Conservation (phyloP, 2,329 filamentous ascomycete species). For the Periconia macrospinosa region DNA sequence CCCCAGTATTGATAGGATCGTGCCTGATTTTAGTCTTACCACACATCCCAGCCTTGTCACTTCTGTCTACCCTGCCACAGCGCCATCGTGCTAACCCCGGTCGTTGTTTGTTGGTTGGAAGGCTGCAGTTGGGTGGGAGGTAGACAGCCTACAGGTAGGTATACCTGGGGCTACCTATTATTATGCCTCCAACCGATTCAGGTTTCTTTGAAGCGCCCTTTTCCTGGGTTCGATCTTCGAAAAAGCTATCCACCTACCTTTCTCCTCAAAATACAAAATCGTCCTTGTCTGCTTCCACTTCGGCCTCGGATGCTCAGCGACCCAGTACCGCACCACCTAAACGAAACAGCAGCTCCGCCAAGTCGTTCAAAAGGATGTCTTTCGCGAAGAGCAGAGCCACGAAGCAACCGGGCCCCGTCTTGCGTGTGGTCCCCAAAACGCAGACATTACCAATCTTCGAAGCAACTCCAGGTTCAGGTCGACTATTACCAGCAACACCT, state of each 20-base stretch:
- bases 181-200: slow-evolving; percentile 16
- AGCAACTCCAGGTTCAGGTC: slow-evolving; percentile 40
- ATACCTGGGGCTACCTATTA: slow-evolving; percentile 4
- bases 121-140: neutral
- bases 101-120: neutral
- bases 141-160: neutral
- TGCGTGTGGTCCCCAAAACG: slow-evolving; percentile 40
- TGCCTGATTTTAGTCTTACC: neutral
- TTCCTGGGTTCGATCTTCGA: slow-evolving; percentile 8
- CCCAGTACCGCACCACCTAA: too few species aligned
- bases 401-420: slow-evolving; percentile 32
- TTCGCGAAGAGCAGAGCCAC: slow-evolving; percentile 21
- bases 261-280: neutral
- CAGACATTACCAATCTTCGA: slow-evolving; percentile 45
- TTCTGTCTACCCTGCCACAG: neutral
- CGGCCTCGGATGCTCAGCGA: neutral
- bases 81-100: neutral
- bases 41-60: neutral
- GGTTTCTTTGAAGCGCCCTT: slow-evolving; percentile 16
- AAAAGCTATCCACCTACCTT: neutral
- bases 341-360: slow-evolving; percentile 1
- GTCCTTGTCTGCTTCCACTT: neutral
- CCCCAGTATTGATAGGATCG: neutral
- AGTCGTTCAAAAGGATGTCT: slow-evolving; percentile 19
- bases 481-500: slow-evolving; percentile 20